Base-by-base conservation (phyloP, 306 rosid genomes). In the Quercus aquifolioides region DNA sequence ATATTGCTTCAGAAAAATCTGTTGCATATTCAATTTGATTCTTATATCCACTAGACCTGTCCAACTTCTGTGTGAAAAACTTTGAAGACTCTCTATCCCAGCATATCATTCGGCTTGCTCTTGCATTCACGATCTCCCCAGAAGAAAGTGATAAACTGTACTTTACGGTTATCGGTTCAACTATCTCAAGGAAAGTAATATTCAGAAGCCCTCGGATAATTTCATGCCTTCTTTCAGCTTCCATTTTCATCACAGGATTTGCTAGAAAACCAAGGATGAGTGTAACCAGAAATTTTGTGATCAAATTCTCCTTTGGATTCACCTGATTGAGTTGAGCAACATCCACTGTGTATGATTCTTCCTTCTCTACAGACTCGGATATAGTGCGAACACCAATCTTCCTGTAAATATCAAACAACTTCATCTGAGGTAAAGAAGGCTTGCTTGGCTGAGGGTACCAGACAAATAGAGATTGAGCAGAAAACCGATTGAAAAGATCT, bases 201-300 rank as follows among this genome's bases (percentile, higher is more conserved):
- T 87, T 74, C 11, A 87, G 74, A 76, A 91, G 92, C 52, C 82
- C 58, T 75, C 75, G 68, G 70, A 93, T 89, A 77, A 88, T 84
- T 76, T 90, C 78, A 31, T 69, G 93, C 76, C 98, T 86, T 76
- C 76, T 84, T 18, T 65, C 65, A 8, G 77, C 85, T 71, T 90
- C 94, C 90, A 91, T 84, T 76, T 85, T 74, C 28, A 87, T 69
- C 52, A 78, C 46, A 26, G 94, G 88, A 77, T 74, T 78, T n/a
- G 94, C 90, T 57, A 93, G 90, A 67, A 87, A 93, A 51, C 94
- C 89, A 64, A 93, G 92, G 69, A 87, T 86, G 41, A 93, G 88
- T 81, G 73, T 87, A 57, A 88, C 74, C 81, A 93, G 55, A 2
- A 79, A 87, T 80, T 75, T 90, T 15, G 79, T 76, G 17, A 86